Conservation (phyloP, 2,329 filamentous ascomycete genomes). For the Hansfordia pulvinata region DNA sequence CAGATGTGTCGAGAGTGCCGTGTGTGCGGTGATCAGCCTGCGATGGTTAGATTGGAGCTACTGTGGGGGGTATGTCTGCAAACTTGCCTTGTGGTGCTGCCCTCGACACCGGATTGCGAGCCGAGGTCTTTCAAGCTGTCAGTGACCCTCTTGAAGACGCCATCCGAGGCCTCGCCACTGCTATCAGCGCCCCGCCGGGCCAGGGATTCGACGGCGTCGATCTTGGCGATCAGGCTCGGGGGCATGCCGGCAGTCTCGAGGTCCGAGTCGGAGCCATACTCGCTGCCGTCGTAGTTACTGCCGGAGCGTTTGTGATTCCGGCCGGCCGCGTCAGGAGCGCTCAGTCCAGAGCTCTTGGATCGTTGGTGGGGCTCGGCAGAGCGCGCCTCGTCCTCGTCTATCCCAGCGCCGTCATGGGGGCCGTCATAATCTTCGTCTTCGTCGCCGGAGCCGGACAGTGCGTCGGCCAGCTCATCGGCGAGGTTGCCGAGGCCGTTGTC, state of each 20-base stretch:
- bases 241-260: slow-evolving; percentile 56
- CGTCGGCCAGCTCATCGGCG: slow-evolving; percentile 68
- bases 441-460: slow-evolving; percentile 52
- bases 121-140: slow-evolving; percentile 59
- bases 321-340: slow-evolving; percentile 25
- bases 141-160: slow-evolving; percentile 54
- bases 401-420: too few species aligned
- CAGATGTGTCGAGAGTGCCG: slow-evolving; percentile 61
- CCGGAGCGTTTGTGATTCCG: slow-evolving; percentile 35
- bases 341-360: slow-evolving; percentile 25
- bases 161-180: slow-evolving; percentile 50
- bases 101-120: slow-evolving; percentile 59
- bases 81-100: slow-evolving; percentile 53
- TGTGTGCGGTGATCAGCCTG: slow-evolving; percentile 64
- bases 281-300: slow-evolving; percentile 58
- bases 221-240: slow-evolving; percentile 51
- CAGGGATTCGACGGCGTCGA: slow-evolving; percentile 59
- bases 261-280: slow-evolving; percentile 62
- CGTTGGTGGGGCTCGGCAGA: slow-evolving; percentile 18
- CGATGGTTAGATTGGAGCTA: slow-evolving; percentile 1
- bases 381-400: slow-evolving; percentile 23
- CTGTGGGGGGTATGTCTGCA: slow-evolving; percentile 1
- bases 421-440: slow-evolving; percentile 40
- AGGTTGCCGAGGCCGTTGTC: slow-evolving; percentile 59
- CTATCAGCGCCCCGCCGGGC: slow-evolving; percentile 52